Evolutionary conservation across 2,329 filamentous ascomycete species (phyloP), one percentile per base, ranked within the genome.

Genomic region (Paraphoma sp.): DNA sequence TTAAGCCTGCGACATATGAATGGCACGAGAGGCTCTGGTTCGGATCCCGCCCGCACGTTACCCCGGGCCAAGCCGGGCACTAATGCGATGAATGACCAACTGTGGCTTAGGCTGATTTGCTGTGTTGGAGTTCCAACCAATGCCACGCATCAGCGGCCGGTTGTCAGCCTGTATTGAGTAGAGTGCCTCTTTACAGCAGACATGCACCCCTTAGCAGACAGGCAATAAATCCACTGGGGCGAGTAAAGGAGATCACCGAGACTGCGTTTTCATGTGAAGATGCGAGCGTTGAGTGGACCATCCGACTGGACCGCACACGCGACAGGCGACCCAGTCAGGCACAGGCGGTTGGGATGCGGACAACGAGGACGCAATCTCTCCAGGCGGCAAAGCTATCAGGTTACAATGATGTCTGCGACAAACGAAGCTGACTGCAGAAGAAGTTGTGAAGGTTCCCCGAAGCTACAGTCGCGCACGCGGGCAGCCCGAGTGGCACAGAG

Each of bases 191-290:
- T 57, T 59, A 45, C 54, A 56, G 56, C 62, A 64, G 52, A 45
- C 51, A 28, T 45, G 41, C 33, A 45, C 46, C 28, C 49, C 48
- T 30, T 53, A 60, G 56, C 48, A 48, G 60, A 59, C 58, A 68
- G 57, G 57, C 56, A 62, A 63, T 60, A 54, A 59, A 46, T n/a
- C 18, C 48, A 48, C 47, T 57, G 49, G 45, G 51, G 51, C 60
- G 47, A 54, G 48, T 49, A 45, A 53, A 44, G 16, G 29, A 51
- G 53, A 56, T 59, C 56, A 47, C 41, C 60, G 54, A 48, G 50
- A 45, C 53, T 48, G 48, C 46, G 18, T 46, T 57, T 69, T 69
- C 66, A 69, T 57, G 58, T 69, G 65, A 63, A 68, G 9, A 44
- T 8, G 16, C 31, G 28, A 41, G 47, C 18, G 18, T 18, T 36